Evolutionary conservation across 2,329 filamentous ascomycete species (phyloP), one percentile per base, ranked within the genome.

Genomic region (Aureobasidium mangrovei): DNA sequence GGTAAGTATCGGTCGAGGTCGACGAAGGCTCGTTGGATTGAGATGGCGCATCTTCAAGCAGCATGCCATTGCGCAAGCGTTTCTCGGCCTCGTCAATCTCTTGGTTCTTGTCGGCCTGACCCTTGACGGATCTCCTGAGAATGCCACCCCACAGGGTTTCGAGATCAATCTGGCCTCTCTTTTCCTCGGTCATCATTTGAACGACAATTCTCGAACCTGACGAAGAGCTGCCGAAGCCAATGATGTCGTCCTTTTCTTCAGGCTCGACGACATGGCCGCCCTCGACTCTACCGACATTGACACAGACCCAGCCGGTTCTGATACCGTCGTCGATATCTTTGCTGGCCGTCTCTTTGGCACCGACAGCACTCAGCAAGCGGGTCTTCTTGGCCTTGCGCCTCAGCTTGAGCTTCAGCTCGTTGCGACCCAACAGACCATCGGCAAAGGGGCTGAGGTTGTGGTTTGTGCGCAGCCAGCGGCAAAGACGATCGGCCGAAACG

Each of bases 301-400:
- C 87, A 69, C 93, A 98, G 24, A 98, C 86, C 93, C 93, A 98
- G 7, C 90, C 91, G 0, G 91, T 96, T 9, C 86, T 84, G 51
- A 95, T 87, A 2, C 91, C 91, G 64, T 96, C 88, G 62, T 95
- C 91, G 1, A 78, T 73, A 10, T 77, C 77, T 9, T 81, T 80
- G 7, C 77, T 76, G 8, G 81, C 80, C 4, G 81, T 75, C 6
- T 70, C 60, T 44, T 74, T 72, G 44, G 79, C 77, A n/a, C 83
- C 82, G 0, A 82, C 80, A 56, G 80, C 86, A 10, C 87, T 89
- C 61, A 95, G 74, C 57, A 96, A 74, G 68, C 88, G 89, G 32
- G 89, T 86, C 62, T 86, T 84, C 67, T 88, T 88, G 6, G 86
- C 83, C 67, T 91, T 85, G 40, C 93, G 78, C 35, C 85, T 78